Percentiles rank a stretch among this genome's conserved stretches.
phyloP scores from a whole-genome alignment of 2,329 filamentous ascomycete genomes.

The Zasmidium angulare region DNA sequence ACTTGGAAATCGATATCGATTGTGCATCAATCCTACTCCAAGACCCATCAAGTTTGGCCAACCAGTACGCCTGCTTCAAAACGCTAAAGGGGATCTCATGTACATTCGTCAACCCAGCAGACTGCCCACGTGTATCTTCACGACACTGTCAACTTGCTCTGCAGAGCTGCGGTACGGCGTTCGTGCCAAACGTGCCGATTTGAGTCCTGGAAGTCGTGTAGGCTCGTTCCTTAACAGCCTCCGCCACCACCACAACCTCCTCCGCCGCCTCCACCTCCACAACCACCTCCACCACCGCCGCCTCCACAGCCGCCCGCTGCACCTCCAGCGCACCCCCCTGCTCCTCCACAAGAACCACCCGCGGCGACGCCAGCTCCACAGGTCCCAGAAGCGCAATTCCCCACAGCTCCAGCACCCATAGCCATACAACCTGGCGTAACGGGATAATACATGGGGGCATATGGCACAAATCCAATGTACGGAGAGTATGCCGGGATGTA shows the following conservation, averaged over 20 bases:
- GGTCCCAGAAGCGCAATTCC: constrained; percentile 51
- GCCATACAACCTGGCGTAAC: constrained; percentile 48
- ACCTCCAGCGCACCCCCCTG: constrained; percentile 12
- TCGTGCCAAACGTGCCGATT: no score
- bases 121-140: no score
- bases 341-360: constrained; percentile 35
- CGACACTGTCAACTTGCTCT: no score
- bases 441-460: constrained; percentile 40
- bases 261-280: background rate
- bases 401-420: constrained; percentile 39
- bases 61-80: no score
- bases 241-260: background rate
- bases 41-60: no score
- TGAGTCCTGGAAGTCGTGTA: no score
- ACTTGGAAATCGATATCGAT: no score
- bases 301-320: constrained; percentile 8
- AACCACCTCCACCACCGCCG: constrained; percentile 4
- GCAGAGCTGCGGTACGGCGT: no score
- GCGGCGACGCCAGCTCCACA: constrained; percentile 37
- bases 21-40: no score
- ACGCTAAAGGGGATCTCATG: no score
- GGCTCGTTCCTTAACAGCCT: background rate
- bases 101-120: no score
- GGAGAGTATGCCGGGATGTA: constrained; percentile 37
- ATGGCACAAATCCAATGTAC: constrained; percentile 43